Percentiles rank a stretch among this genome's conserved stretches.
Evolutionary conservation across 108 stramenopile genomes (phyloP).

Genomic region (Seminavis robusta): DNA sequence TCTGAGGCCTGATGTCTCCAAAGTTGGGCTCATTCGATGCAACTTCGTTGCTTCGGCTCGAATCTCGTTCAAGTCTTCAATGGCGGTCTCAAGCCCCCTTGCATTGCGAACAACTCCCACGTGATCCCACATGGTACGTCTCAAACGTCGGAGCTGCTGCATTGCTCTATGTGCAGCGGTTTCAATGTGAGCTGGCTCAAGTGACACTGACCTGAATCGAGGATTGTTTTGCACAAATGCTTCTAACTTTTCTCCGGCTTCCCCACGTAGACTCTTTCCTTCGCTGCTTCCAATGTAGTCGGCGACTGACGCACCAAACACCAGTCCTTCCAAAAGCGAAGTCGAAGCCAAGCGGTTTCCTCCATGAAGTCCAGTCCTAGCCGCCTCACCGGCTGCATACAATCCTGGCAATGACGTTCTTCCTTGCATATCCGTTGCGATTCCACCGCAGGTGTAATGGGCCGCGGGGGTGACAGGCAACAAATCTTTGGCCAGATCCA

Average conservation of each 20-base stretch:
- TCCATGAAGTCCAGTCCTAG: constrained; percentile 92
- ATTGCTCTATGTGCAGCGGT: constrained; percentile 38
- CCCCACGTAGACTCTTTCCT: constrained; percentile 8
- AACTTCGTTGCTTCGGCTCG: constrained; percentile 51
- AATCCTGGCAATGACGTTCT: constrained; percentile 56
- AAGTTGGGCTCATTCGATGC: constrained; percentile 35
- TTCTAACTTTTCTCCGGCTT: constrained; percentile 3
- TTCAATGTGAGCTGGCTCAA: constrained; percentile 30
- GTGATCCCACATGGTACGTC: constrained; percentile 88
- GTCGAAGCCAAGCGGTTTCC: constrained; percentile 93
- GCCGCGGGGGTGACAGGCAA: constrained; percentile 91
- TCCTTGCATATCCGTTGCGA: constrained; percentile 80
- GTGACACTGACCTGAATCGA: not conserved
- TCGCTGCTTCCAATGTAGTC: constrained; percentile 63
- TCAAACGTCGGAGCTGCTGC: constrained; percentile 48
- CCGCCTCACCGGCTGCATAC: constrained; percentile 91
- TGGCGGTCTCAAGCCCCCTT: constrained; percentile 56
- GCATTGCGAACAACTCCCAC: constrained; percentile 88
- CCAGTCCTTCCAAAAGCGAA: constrained; percentile 91
- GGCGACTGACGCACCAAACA: constrained; percentile 88
- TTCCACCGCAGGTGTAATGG: constrained; percentile 94
- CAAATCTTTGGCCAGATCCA: constrained; percentile 78
- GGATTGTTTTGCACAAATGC: not conserved
- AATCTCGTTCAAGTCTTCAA: constrained; percentile 56
- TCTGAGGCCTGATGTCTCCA: constrained; percentile 66